phyloP scores from a whole-genome alignment of 257 asterid genomes.

The Perilla frutescens region DNA sequence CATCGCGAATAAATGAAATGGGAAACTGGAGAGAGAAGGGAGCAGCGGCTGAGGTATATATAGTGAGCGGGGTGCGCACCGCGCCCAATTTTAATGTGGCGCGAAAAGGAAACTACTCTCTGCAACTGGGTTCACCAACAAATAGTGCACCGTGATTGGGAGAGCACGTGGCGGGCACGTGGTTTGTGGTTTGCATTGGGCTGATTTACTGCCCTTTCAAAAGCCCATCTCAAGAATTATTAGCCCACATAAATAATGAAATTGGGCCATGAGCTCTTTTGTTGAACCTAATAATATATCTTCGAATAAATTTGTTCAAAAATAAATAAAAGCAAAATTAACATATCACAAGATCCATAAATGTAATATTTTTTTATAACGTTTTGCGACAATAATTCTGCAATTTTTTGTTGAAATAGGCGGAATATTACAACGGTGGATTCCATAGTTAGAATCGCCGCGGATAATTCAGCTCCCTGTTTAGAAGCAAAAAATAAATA shows the following conservation, averaged over 20 bases:
- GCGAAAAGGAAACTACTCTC: conserved; percentile 41
- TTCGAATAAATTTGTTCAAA: too few relatives aligned
- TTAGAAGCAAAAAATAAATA: conserved; percentile 3
- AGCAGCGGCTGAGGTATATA: conserved; percentile 29
- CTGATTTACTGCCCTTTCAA: not conserved
- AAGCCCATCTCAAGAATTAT: not conserved
- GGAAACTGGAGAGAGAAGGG: not conserved
- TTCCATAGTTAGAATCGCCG: conserved; percentile 46
- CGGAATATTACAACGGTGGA: conserved; percentile 33
- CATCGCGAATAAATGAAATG: conserved; percentile 41
- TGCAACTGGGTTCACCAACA: conserved; percentile 34
- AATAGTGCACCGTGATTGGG: not conserved
- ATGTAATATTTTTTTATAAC: too few relatives aligned
- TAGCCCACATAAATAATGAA: not conserved
- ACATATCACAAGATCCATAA: too few relatives aligned
- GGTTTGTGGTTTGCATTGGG: conserved; percentile 22
- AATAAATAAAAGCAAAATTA: too few relatives aligned
- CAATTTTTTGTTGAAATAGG: not conserved
- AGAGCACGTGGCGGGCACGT: conserved; percentile 33
- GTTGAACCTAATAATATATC: too few relatives aligned
- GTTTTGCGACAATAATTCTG: not conserved
- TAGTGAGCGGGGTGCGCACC: conserved; percentile 13
- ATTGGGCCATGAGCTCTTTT: not conserved
- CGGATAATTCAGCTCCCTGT: conserved; percentile 17
- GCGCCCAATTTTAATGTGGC: conserved; percentile 41